phyloP scores from a whole-genome alignment of 306 rosid genomes.

The Abrus precatorius region DNA sequence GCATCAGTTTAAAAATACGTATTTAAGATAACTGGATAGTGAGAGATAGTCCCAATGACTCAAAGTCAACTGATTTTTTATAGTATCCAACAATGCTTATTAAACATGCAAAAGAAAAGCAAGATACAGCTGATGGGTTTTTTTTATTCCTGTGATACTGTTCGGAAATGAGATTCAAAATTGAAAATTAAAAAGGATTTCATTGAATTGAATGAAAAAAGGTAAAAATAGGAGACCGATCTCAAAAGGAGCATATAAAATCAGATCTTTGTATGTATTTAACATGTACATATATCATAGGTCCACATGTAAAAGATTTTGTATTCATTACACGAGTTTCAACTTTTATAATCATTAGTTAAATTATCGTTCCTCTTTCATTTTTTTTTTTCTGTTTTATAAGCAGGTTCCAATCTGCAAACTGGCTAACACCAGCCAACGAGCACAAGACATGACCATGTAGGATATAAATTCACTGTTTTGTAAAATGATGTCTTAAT shows the following conservation, averaged over 20 bases:
- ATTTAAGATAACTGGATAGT: not conserved
- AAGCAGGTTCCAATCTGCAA: not conserved
- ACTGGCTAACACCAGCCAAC: not conserved
- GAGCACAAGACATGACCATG: not conserved
- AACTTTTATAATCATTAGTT: not conserved
- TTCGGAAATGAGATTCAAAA: too few species aligned
- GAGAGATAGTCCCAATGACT: not conserved
- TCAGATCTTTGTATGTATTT: not conserved
- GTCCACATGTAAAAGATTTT: not conserved
- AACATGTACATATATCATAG: not conserved
- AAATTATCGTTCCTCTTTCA: not conserved
- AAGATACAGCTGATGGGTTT: not conserved
- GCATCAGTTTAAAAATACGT: not conserved
- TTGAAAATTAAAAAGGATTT: too few species aligned
- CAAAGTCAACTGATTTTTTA: not conserved
- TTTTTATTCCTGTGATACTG: too few species aligned
- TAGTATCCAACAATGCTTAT: not conserved
- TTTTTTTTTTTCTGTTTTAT: not conserved
- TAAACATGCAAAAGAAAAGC: not conserved
- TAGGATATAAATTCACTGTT: not conserved
- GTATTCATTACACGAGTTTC: not conserved
- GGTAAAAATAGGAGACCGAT: too few species aligned
- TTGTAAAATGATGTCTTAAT: conserved; percentile 12
- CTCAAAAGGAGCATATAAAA: not conserved
- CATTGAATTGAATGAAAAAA: too few species aligned